Evolutionary conservation across 768 basidiomycete genomes (phyloP).

Genomic region (Hygrocybe punicea): DNA sequence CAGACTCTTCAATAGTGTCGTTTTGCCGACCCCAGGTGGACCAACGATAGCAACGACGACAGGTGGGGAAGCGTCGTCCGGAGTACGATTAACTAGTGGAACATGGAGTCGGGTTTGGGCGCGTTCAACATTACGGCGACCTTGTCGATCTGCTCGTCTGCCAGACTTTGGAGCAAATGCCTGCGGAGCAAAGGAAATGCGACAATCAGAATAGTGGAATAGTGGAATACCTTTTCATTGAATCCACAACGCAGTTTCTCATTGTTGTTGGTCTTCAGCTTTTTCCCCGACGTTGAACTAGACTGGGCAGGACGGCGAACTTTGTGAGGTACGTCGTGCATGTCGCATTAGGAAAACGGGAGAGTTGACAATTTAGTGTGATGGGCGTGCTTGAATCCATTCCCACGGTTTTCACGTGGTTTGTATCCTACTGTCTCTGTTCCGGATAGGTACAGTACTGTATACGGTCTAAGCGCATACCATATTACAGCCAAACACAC

Average conservation of each 20-base stretch:
- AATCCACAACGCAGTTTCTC: conserved; percentile 72
- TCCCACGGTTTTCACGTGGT: no score
- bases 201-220: not conserved
- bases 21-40: conserved; percentile 95
- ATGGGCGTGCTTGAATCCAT: no score
- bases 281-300: conserved; percentile 74
- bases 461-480: no score
- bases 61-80: conserved; percentile 87
- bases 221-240: conserved; percentile 72
- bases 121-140: conserved; percentile 84
- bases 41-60: conserved; percentile 94
- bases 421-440: no score
- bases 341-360: conserved; percentile 30
- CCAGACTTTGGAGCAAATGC: conserved; percentile 94
- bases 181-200: conserved; percentile 33
- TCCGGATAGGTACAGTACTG: no score
- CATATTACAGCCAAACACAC: no score
- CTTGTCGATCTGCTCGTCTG: conserved; percentile 82
- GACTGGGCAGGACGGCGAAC: conserved; percentile 73
- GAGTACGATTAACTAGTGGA: conserved; percentile 91
- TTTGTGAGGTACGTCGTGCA: conserved; percentile 81
- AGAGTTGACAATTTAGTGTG: no score
- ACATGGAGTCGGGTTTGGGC: conserved; percentile 96
- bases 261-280: conserved; percentile 64
- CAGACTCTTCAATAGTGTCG: conserved; percentile 87